Evolutionary conservation across 495 filamentous ascomycete species (phyloP).

Genomic region (Xylaria longipes): DNA sequence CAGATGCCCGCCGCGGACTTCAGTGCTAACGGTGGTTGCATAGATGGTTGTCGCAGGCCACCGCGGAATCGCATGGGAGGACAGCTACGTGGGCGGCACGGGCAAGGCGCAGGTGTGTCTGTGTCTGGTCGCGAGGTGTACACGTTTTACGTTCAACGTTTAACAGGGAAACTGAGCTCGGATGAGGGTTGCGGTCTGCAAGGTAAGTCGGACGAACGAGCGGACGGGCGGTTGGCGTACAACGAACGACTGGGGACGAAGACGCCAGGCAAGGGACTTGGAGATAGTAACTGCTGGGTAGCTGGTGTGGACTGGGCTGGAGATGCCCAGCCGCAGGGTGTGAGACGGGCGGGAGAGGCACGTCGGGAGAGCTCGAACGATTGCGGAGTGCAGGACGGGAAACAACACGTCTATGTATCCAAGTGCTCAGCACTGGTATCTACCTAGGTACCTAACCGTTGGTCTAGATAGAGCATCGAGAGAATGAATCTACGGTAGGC

Average conservation of each 20-base stretch:
- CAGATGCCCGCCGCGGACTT: slow-evolving; percentile 54
- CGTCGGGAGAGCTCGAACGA: not conserved
- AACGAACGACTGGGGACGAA: not conserved
- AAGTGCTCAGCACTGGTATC: slow-evolving; percentile 12
- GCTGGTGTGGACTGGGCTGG: not conserved
- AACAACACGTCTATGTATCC: not conserved
- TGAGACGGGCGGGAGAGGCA: not conserved
- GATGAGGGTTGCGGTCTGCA: not conserved
- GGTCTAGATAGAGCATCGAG: slow-evolving; percentile 5
- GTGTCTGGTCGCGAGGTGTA: slow-evolving; percentile 1
- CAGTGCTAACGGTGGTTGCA: slow-evolving; percentile 29
- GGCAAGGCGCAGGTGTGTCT: not conserved
- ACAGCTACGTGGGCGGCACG: slow-evolving; percentile 12
- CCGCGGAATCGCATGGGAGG: slow-evolving; percentile 4
- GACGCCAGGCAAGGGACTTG: not conserved
- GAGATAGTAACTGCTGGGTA: not conserved
- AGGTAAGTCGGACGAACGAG: not conserved
- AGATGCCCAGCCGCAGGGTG: not conserved
- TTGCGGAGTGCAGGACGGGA: not conserved
- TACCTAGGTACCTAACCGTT: not conserved
- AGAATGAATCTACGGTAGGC: not conserved
- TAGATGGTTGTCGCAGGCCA: slow-evolving; percentile 28
- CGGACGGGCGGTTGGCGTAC: not conserved
- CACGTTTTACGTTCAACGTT: not conserved
- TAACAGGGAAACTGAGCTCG: not conserved